Conservation (phyloP, 371 early-diverging fungal genomes). For the Rhizopus sp. region DNA sequence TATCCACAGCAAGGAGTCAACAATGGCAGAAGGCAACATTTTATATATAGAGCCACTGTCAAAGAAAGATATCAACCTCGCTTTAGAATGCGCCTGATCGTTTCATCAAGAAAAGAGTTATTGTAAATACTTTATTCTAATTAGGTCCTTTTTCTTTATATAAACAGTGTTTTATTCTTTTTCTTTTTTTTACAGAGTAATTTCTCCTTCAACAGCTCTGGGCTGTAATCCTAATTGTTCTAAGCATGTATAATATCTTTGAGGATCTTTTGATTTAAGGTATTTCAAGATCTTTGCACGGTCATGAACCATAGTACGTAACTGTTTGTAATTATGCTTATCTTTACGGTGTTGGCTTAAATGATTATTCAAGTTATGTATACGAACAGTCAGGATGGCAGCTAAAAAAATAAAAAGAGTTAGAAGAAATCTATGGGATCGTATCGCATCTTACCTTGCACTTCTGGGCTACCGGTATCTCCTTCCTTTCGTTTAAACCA, state of each 20-base stretch:
- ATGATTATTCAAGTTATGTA: constrained; percentile 85
- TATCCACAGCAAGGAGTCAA: no score
- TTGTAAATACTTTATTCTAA: no score
- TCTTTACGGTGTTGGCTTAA: constrained; percentile 81
- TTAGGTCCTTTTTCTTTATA: not conserved
- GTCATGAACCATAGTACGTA: constrained; percentile 79
- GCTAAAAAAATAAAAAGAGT: constrained; percentile 49
- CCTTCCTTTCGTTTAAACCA: constrained; percentile 76
- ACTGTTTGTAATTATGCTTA: constrained; percentile 80
- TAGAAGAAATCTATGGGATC: not conserved
- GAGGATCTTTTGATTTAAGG: constrained; percentile 73
- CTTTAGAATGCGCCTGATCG: no score
- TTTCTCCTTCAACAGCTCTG: constrained; percentile 71
- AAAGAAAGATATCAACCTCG: no score
- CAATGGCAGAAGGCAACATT: no score
- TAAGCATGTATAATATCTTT: constrained; percentile 72
- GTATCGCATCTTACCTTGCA: constrained; percentile 71
- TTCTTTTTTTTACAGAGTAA: constrained; percentile 48
- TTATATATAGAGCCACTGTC: no score
- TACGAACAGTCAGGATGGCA: constrained; percentile 88
- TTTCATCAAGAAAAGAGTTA: no score
- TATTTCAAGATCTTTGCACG: constrained; percentile 88
- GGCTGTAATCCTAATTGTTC: constrained; percentile 72
- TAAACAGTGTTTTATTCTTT: constrained; percentile 12
- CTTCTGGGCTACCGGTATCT: constrained; percentile 94